phyloP scores from a whole-genome alignment of 495 filamentous ascomycete species.

The Neurospora sp. region DNA sequence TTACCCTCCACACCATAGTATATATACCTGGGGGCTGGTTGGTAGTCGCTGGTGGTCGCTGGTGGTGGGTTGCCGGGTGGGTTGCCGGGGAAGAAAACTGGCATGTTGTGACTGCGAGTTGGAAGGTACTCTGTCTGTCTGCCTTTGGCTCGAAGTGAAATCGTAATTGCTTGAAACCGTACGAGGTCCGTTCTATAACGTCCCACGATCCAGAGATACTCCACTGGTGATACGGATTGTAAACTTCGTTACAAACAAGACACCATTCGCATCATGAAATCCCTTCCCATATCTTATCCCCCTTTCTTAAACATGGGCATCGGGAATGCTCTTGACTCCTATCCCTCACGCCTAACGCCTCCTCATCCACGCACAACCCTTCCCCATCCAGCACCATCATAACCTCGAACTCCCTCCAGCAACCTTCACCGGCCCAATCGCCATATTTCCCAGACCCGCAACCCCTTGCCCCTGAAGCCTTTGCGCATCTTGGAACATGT shows the following conservation, averaged over 20 bases:
- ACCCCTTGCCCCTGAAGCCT: slow-evolving; percentile 7
- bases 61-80: not conserved
- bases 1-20: too few relatives aligned
- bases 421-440: not conserved
- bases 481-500: slow-evolving; percentile 36
- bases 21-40: too few relatives aligned
- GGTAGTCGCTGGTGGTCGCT: not conserved
- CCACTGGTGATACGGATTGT: not conserved
- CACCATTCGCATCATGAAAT: accelerated
- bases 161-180: not conserved
- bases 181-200: not conserved
- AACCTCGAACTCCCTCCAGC: slow-evolving; percentile 21
- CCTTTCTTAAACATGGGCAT: not conserved
- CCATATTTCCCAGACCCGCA: not conserved
- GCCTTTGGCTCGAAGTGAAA: not conserved
- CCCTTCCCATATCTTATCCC: not conserved
- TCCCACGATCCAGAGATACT: not conserved
- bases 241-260: not conserved
- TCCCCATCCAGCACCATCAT: slow-evolving; percentile 16
- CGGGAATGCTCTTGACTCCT: too few relatives aligned
- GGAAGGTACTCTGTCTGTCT: not conserved
- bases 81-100: not conserved
- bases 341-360: not conserved
- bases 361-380: not conserved
- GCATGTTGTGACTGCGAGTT: not conserved